These are phyloP conservation scores for Magnolia changhungtana DNA, from an alignment of 164 flowering plant species.

Conservation along the genomic window DNA sequence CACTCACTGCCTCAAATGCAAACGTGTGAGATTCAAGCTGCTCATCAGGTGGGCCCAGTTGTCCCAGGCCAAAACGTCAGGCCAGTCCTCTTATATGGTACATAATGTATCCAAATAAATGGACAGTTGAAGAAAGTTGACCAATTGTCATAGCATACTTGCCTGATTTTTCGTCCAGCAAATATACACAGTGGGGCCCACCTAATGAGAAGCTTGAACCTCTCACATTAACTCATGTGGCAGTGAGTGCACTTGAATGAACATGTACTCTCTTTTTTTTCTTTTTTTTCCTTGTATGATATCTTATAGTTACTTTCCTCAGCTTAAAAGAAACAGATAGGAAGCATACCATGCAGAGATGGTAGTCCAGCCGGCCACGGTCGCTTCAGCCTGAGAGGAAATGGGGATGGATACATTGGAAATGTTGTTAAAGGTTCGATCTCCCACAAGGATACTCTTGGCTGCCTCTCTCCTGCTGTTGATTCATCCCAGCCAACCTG, in stretches of 20 bases:
- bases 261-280: neutral
- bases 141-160: too few species aligned
- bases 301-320: neutral
- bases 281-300: too few species aligned
- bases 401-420: slow-evolving; percentile 94
- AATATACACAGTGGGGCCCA: neutral
- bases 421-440: slow-evolving; percentile 95
- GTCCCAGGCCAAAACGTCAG: neutral
- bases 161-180: neutral
- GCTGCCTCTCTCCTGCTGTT: slow-evolving; percentile 99
- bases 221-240: neutral
- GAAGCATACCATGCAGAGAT: slow-evolving; percentile 52
- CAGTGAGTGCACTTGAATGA: neutral
- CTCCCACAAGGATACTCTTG: slow-evolving; percentile 96
- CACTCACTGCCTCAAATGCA: too few species aligned
- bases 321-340: neutral
- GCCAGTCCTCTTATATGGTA: neutral
- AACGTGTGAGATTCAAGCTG: too few species aligned
- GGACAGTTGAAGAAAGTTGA: too few species aligned
- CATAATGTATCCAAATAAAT: too few species aligned
- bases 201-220: neutral
- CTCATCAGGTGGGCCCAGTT: too few species aligned
- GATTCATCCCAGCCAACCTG: slow-evolving; percentile 99
- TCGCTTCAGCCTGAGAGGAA: slow-evolving; percentile 84
- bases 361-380: slow-evolving; percentile 93